Evolutionary conservation across 805 yeast species (phyloP), one percentile per base, ranked within the genome.

Genomic region (Wickerhamomyces queroliae): DNA sequence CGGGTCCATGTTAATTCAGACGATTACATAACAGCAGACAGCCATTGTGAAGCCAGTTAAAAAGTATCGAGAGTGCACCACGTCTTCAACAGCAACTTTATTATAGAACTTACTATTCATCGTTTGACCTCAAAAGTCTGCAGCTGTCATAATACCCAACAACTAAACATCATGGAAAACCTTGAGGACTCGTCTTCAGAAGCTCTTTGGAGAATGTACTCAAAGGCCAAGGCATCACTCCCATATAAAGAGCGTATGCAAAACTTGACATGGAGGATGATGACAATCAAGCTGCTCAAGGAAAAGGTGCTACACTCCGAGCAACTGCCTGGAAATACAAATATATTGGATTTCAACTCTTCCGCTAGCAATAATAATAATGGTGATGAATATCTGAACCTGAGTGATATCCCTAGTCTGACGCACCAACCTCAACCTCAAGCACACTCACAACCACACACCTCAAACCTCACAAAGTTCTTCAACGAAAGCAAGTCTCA

Each of bases 211-310:
- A 78, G 78, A 53, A 74, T 89, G 81, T 89, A 89, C 61, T 69
- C 82, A 37, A 75, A 74, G 47, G 95, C 95, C 13, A 78, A 76
- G 47, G 80, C 85, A 10, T 70, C 81, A 11, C 62, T 89, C 30
- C 95, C 95, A 1, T 79, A 85, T 57, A 73, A 75, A 40, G 72
- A 77, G 21, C 66, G 96, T 37, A 83, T 89, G 80, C 87, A 84
- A 53, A 89, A 89, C 56, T 61, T 88, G 39, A 80, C 95, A 9
- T 88, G 96, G 96, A 66, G 96, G 43, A 72, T 88, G 77, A 82
- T 88, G 90, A 76, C 71, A 33, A 65, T 82, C 48, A 70, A 56
- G 46, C 43, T 47, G 5, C 15, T 47, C 19, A 47, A 39, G 31
- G 38, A 41, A 12, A 21, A 30, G 12, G 37, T 25, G 12, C 19